Conservation (phyloP, 176 grass and related monocot species). For the Poa annua region DNA sequence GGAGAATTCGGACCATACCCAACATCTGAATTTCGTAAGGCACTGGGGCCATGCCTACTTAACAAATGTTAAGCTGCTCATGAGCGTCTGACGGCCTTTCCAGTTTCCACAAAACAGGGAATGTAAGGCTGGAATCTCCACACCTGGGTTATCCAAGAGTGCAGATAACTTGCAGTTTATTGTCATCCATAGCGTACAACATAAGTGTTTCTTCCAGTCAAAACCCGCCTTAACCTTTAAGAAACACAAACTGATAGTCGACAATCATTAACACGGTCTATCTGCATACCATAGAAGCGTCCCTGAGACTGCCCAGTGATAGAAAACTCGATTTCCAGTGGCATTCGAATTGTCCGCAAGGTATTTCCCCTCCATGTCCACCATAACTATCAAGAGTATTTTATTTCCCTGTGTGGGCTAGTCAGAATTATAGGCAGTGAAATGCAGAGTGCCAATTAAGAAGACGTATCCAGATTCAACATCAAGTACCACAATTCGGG, state of each 20-base stretch:
- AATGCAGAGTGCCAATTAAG: background rate
- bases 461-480: background rate
- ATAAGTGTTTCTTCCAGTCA: background rate
- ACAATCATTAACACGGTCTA: background rate
- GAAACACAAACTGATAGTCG: background rate
- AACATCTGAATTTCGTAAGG: conserved; percentile 9
- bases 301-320: background rate
- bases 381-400: background rate
- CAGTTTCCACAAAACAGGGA: conserved; percentile 1
- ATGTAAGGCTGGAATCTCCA: background rate
- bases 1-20: background rate
- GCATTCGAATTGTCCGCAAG: background rate
- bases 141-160: background rate
- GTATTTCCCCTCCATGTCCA: background rate
- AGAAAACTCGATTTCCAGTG: background rate
- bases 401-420: too few relatives aligned
- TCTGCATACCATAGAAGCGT: too few relatives aligned
- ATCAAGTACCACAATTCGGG: background rate
- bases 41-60: background rate
- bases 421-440: background rate
- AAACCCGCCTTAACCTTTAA: background rate
- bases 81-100: background rate
- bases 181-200: background rate
- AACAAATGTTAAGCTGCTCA: background rate
- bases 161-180: conserved; percentile 4